phyloP scores from a whole-genome alignment of 2,329 filamentous ascomycete species.

The Colletotrichum eremochloae region DNA sequence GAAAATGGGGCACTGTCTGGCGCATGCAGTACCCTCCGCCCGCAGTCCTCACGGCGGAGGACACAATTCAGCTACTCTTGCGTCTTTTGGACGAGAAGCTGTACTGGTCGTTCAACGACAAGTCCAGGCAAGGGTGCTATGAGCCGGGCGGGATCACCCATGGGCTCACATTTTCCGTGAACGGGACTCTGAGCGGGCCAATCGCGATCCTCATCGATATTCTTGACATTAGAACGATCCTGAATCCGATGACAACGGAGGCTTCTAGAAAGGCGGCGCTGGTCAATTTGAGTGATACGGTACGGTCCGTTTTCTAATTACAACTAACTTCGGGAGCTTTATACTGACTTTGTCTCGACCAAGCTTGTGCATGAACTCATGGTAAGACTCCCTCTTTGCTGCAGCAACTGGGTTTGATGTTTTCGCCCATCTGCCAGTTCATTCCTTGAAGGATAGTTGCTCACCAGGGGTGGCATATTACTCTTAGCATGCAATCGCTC shows the following conservation, averaged over 20 bases:
- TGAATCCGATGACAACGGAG: neutral
- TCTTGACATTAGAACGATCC: neutral
- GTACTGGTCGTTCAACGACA: slow-evolving; percentile 18
- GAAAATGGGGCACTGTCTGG: neutral
- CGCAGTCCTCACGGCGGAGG: neutral
- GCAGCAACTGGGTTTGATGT: neutral
- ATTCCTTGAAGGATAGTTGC: neutral
- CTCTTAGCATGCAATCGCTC: neutral
- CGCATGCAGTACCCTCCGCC: neutral
- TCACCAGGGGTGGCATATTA: neutral
- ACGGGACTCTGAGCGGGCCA: neutral
- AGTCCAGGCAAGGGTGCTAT: neutral
- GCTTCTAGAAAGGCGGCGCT: slow-evolving; percentile 5
- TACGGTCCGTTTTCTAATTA: neutral
- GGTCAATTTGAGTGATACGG: slow-evolving; percentile 5
- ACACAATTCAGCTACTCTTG: neutral
- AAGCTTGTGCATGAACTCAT: slow-evolving; percentile 11
- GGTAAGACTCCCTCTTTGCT: neutral
- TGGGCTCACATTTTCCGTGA: neutral
- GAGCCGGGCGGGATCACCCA: neutral
- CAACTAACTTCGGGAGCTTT: neutral
- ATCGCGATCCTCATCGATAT: slow-evolving; percentile 2
- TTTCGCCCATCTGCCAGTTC: neutral
- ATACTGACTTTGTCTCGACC: neutral
- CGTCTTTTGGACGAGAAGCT: neutral